A percentile compares a stretch with the other conserved stretches of the same genome.
Conservation (phyloP, 495 filamentous ascomycete genomes). For the Melanomma pulvis-pyrius region DNA sequence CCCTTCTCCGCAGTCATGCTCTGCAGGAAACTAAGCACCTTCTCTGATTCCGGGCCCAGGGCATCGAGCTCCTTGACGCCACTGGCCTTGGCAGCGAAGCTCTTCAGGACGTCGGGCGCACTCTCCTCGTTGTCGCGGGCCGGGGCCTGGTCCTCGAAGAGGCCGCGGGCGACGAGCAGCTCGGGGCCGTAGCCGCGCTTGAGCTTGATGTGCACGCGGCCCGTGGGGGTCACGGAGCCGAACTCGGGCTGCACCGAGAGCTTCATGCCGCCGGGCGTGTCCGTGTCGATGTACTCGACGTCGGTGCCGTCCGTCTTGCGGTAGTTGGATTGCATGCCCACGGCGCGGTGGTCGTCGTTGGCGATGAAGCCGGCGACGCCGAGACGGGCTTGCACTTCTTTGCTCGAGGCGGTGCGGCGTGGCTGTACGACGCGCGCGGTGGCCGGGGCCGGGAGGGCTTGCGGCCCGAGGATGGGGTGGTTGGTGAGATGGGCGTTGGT, state of each 20-base stretch:
- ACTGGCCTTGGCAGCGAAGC: no score
- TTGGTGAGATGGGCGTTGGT: conserved; percentile 70
- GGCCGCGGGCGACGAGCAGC: neutral
- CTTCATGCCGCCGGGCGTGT: conserved; percentile 57
- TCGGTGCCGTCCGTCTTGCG: conserved; percentile 13
- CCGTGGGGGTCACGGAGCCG: conserved; percentile 62
- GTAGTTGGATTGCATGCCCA: conserved; percentile 33
- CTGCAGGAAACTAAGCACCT: no score
- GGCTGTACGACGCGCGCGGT: conserved; percentile 66
- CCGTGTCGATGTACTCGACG: conserved; percentile 16
- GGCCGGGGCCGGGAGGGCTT: conserved; percentile 62
- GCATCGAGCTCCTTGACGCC: no score
- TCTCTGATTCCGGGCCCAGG: no score
- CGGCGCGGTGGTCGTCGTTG: conserved; percentile 21
- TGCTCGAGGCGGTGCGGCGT: conserved; percentile 33
- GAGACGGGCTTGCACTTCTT: conserved; percentile 27
- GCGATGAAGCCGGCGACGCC: conserved; percentile 44
- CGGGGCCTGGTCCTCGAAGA: conserved; percentile 5
- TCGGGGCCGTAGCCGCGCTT: neutral
- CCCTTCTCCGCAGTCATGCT: no score
- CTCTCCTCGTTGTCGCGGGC: neutral
- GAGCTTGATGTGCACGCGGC: conserved; percentile 37
- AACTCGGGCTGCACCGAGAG: conserved; percentile 53
- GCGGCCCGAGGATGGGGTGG: conserved; percentile 82
- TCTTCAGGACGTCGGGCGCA: no score